Conservation (phyloP, 148 eudicot genomes). For the Rhododendron molle region DNA sequence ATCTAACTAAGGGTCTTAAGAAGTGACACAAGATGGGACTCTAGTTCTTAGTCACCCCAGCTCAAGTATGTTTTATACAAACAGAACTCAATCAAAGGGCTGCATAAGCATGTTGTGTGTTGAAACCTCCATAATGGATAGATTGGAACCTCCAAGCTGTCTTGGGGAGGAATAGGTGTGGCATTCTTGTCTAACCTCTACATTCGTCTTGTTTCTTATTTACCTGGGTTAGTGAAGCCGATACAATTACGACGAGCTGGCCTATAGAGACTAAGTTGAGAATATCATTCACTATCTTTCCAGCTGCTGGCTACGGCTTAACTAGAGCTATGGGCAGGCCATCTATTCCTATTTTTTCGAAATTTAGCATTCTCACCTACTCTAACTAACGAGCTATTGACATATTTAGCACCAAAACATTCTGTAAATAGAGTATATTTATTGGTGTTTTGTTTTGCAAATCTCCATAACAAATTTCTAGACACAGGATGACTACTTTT, state of each 20-base stretch:
- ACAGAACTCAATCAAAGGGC: neutral
- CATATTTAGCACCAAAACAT: neutral
- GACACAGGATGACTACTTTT: neutral
- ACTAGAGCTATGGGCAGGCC: neutral
- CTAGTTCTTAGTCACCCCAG: neutral
- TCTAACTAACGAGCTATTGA: neutral
- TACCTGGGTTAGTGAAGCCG: neutral
- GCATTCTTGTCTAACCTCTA: neutral
- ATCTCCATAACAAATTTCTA: neutral
- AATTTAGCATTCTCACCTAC: neutral
- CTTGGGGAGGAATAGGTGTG: neutral
- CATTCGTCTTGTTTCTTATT: neutral
- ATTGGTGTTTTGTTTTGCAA: too few relatives aligned
- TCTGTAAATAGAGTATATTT: neutral
- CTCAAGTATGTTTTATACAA: neutral
- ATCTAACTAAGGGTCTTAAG: neutral
- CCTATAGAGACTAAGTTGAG: neutral
- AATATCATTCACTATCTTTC: neutral
- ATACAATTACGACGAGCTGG: neutral
- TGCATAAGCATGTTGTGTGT: neutral
- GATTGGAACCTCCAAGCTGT: too few relatives aligned
- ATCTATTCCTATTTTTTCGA: neutral
- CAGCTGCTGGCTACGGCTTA: neutral
- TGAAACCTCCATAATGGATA: neutral
- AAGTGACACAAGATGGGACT: neutral